These are phyloP conservation scores for Venustampulla echinocandica DNA, from an alignment of 495 filamentous ascomycete genomes.

Conservation along the genomic window DNA sequence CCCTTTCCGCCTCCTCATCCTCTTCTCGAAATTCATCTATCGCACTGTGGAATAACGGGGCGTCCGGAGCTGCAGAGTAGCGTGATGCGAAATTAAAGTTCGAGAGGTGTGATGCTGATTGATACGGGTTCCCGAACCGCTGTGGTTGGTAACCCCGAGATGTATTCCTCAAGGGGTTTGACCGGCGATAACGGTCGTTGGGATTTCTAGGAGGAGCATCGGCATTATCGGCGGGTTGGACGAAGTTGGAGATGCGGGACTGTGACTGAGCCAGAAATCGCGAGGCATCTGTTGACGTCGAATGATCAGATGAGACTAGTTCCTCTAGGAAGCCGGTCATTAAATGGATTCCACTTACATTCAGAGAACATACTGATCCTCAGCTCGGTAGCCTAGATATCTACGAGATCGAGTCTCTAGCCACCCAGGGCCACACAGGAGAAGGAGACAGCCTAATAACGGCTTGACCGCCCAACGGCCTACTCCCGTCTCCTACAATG, in stretches of 20 bases:
- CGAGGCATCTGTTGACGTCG: conserved; percentile 67
- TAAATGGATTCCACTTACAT: conserved; percentile 55
- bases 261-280: conserved; percentile 96
- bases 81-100: conserved; percentile 72
- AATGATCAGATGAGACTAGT: no score
- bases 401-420: no score
- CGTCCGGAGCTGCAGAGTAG: conserved; percentile 54
- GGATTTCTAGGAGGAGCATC: conserved; percentile 32
- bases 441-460: conserved; percentile 3
- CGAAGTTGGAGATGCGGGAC: conserved; percentile 62
- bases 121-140: conserved; percentile 57
- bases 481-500: background rate
- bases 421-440: no score
- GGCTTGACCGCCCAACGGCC: background rate
- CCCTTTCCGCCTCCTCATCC: conserved; percentile 83
- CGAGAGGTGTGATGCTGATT: conserved; percentile 58
- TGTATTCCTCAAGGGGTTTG: conserved; percentile 7
- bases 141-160: conserved; percentile 16
- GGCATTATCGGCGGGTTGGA: conserved; percentile 51
- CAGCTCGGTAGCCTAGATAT: conserved; percentile 1
- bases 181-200: conserved; percentile 33
- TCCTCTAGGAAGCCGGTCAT: background rate
- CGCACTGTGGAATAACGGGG: conserved; percentile 83
- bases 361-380: conserved; percentile 77
- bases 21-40: conserved; percentile 75